A percentile compares a stretch with the other conserved stretches of the same genome.
Conservation (phyloP, 345 rosid species). For the Syzygium grande region DNA sequence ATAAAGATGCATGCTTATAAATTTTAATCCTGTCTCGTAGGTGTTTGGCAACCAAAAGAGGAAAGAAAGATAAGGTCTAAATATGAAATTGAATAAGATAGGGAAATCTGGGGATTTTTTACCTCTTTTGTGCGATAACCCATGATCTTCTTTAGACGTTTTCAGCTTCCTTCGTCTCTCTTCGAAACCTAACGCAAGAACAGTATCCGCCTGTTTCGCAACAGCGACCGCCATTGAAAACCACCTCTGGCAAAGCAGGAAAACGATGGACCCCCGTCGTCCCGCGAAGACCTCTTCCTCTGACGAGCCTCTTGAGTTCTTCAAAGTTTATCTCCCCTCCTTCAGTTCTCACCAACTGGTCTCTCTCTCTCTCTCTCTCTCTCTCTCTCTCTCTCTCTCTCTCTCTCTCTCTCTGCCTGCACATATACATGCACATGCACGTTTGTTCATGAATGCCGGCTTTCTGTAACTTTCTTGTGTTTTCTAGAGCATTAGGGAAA, state of each 20-base stretch:
- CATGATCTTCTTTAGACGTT: background rate
- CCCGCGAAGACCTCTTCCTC: background rate
- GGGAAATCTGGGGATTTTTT: background rate
- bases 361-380: background rate
- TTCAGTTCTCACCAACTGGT: constrained; percentile 6
- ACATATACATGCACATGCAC: background rate
- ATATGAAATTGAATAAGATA: background rate
- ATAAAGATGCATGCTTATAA: background rate
- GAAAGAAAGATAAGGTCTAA: background rate
- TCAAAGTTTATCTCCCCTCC: constrained; percentile 8
- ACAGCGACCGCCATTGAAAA: background rate
- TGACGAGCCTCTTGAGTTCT: background rate
- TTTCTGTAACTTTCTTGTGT: background rate
- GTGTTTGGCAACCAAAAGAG: background rate
- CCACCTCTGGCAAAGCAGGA: background rate
- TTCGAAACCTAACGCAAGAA: background rate
- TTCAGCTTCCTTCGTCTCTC: background rate
- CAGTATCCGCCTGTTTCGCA: background rate
- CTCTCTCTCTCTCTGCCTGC: background rate
- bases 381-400: background rate
- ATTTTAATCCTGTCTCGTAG: background rate
- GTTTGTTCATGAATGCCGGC: background rate
- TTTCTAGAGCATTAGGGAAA: background rate
- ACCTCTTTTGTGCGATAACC: background rate
- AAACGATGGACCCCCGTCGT: background rate